Evolutionary conservation across 192 early-diverging fungal species (phyloP).

Genomic region (Coemansia pectinata): DNA sequence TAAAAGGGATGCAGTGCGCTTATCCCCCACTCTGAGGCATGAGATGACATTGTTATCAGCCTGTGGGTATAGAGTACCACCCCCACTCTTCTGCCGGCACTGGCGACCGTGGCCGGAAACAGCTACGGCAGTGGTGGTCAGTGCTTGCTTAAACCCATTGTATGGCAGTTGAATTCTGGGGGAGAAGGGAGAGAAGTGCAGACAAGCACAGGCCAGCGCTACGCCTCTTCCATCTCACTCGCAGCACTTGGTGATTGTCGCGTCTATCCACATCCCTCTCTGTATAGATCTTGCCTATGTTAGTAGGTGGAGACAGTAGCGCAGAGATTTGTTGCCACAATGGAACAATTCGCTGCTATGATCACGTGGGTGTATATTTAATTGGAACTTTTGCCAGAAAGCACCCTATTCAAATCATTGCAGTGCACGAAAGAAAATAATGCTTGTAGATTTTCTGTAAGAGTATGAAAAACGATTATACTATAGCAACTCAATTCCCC

Average conservation of each 20-base stretch:
- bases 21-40: not conserved
- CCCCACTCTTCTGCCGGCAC: not conserved
- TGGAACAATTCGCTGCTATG: not conserved
- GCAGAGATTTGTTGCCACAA: not conserved
- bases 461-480: not conserved
- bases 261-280: not conserved
- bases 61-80: not conserved
- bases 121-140: not conserved
- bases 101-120: not conserved
- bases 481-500: not conserved
- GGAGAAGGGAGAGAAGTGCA: not conserved
- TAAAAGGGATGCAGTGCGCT: not conserved
- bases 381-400: not conserved
- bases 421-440: not conserved
- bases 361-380: not conserved
- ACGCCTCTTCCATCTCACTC: not conserved
- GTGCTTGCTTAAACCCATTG: not conserved
- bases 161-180: not conserved
- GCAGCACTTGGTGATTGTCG: not conserved
- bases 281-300: not conserved
- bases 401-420: not conserved
- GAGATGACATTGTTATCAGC: not conserved
- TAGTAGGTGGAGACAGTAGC: not conserved
- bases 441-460: not conserved
- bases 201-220: not conserved